Evolutionary conservation across 140 eudicot species (phyloP), one percentile per base, ranked within the genome.

Genomic region (Oenanthe javanica): DNA sequence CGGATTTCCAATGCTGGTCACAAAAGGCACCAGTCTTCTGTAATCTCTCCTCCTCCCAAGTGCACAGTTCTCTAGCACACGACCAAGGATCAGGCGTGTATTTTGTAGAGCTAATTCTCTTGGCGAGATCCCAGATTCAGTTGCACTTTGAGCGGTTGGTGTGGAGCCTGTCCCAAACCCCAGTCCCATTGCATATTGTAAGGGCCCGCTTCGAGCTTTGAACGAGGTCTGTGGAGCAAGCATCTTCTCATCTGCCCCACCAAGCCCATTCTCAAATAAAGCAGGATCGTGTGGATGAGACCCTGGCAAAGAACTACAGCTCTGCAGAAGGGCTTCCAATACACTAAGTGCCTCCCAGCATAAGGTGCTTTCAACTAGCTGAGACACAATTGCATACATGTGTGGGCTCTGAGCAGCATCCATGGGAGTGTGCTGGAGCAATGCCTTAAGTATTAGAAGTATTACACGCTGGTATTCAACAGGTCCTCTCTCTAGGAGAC

Each of bases 261-360:
- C 86, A 50, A 85, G 81, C 59, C 97, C 97, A 63, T 90, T 93
- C 80, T 95, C 99, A 15, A 87, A 82, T 15, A 84, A 75, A 43
- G 85, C 83, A 0, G 89, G 84, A 18, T 95, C 99, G 19, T 84
- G 91, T 21, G 85, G 87, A 80, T 92, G 96, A 83, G 92, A 79
- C 77, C 96, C 97, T 5, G 90, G 89, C 84, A 95, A 80, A 16
- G 97, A 91, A 81, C 97, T 91, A 84, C 99, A 95, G 87, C 99
- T 95, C 79, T 95, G 99, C 78, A 95, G 51, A 72, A 95, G 97
- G 70, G 99, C 99, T 88, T 95, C 99, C 43, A 95, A 91, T 5
- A 95, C 99, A 77, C 97, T 93, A 40, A 95, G 97, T n/a, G 99
- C 99, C 82, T 95, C 99, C 96, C 99, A 95, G 75, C 98, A 91